Evolutionary conservation across 192 early-diverging fungal species (phyloP).

Genomic region (Rhizophagus sp.): DNA sequence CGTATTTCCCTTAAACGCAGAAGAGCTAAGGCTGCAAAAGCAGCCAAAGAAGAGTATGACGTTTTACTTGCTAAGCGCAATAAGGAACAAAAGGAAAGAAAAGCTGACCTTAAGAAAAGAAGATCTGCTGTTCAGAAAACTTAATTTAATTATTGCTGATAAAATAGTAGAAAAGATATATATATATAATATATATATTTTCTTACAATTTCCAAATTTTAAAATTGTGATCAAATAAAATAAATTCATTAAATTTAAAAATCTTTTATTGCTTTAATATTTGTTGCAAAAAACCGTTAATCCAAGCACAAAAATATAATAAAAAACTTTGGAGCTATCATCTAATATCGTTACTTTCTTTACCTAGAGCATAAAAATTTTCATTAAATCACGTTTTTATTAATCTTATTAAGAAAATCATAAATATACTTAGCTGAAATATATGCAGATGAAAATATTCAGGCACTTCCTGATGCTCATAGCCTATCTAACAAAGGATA

Average conservation of each 20-base stretch:
- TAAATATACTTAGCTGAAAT: background rate
- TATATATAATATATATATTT: too few relatives aligned
- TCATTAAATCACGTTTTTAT: too few relatives aligned
- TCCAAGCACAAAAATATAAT: too few relatives aligned
- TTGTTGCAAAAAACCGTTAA: background rate
- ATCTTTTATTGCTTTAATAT: background rate
- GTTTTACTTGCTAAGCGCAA: conserved; percentile 87
- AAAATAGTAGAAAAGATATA: too few relatives aligned
- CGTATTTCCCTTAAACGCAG: conserved; percentile 84
- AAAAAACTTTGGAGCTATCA: too few relatives aligned
- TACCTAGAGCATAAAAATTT: too few relatives aligned
- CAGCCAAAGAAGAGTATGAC: conserved; percentile 74
- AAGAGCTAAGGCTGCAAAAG: conserved; percentile 77
- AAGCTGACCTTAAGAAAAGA: conserved; percentile 71
- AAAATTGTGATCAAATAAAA: background rate
- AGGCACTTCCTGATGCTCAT: too few relatives aligned
- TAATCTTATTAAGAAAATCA: background rate
- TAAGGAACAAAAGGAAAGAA: conserved; percentile 94
- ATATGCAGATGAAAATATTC: too few relatives aligned
- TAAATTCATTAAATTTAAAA: background rate
- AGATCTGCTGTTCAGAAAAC: conserved; percentile 46
- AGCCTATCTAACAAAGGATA: background rate
- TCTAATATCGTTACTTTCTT: too few relatives aligned
- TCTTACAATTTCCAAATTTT: background rate
- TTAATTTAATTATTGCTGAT: conserved; percentile 26